Percentiles rank a stretch among this genome's conserved stretches.
phyloP scores from a whole-genome alignment of 345 rosid species.

The Citrus trifoliata region DNA sequence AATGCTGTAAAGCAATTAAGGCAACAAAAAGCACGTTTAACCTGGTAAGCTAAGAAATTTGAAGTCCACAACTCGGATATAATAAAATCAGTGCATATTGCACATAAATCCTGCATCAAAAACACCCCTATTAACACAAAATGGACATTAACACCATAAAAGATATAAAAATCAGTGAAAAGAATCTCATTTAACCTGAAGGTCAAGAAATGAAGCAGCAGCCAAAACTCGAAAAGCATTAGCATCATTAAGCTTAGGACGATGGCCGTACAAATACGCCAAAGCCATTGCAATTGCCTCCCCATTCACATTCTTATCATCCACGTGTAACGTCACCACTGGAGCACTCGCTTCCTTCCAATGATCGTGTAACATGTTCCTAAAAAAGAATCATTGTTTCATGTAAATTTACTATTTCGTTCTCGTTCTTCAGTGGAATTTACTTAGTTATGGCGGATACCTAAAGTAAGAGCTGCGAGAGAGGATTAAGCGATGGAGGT shows the following conservation, averaged over 20 bases:
- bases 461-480: slow-evolving; percentile 97
- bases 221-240: slow-evolving; percentile 94
- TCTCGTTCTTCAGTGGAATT: neutral
- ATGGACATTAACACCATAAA: neutral
- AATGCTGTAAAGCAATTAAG: neutral
- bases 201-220: slow-evolving; percentile 97
- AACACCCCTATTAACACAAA: slow-evolving; percentile 5
- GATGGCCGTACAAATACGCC: slow-evolving; percentile 87
- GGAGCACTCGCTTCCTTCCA: slow-evolving; percentile 96
- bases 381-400: slow-evolving; percentile 7
- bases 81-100: slow-evolving; percentile 91
- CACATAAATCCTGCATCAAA: slow-evolving; percentile 77
- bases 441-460: slow-evolving; percentile 23
- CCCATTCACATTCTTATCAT: slow-evolving; percentile 86
- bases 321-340: slow-evolving; percentile 65
- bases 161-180: neutral
- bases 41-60: slow-evolving; percentile 93
- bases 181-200: slow-evolving; percentile 53
- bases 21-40: slow-evolving; percentile 23
- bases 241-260: slow-evolving; percentile 79
- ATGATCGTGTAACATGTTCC: slow-evolving; percentile 95
- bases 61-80: slow-evolving; percentile 90
- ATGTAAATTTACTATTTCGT: neutral
- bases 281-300: slow-evolving; percentile 81
- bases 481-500: slow-evolving; percentile 87